These are phyloP conservation scores for Phaeosphaeria sp. DNA, from an alignment of 2,329 filamentous ascomycete genomes.

Conservation along the genomic window DNA sequence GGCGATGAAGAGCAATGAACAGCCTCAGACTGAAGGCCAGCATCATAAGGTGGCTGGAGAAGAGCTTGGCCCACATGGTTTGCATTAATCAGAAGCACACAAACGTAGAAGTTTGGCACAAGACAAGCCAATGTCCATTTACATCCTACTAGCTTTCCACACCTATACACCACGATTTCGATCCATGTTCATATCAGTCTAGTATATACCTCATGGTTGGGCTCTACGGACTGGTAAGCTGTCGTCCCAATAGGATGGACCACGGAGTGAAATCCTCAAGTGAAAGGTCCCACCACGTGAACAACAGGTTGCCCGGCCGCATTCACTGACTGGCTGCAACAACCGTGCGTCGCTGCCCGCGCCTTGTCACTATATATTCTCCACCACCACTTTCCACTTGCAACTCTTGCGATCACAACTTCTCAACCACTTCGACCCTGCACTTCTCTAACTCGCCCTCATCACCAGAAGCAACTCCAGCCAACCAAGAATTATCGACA, in stretches of 20 bases:
- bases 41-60: constrained; percentile 16
- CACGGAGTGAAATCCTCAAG: neutral
- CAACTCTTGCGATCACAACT: neutral
- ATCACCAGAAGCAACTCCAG: neutral
- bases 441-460: neutral
- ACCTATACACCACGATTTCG: neutral
- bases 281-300: neutral
- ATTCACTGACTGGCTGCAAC: neutral
- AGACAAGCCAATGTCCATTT: neutral
- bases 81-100: neutral
- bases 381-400: neutral
- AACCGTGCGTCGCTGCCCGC: neutral
- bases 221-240: neutral
- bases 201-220: neutral
- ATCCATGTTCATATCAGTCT: neutral
- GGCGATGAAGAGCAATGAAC: constrained; percentile 33
- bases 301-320: neutral
- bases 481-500: neutral
- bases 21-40: neutral
- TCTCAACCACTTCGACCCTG: neutral
- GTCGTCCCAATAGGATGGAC: neutral
- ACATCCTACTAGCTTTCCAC: too few species aligned
- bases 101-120: neutral
- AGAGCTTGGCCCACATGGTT: constrained; percentile 3
- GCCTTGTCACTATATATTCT: neutral